Evolutionary conservation across 2,329 filamentous ascomycete species (phyloP), one percentile per base, ranked within the genome.

Genomic region (Calycina marina): DNA sequence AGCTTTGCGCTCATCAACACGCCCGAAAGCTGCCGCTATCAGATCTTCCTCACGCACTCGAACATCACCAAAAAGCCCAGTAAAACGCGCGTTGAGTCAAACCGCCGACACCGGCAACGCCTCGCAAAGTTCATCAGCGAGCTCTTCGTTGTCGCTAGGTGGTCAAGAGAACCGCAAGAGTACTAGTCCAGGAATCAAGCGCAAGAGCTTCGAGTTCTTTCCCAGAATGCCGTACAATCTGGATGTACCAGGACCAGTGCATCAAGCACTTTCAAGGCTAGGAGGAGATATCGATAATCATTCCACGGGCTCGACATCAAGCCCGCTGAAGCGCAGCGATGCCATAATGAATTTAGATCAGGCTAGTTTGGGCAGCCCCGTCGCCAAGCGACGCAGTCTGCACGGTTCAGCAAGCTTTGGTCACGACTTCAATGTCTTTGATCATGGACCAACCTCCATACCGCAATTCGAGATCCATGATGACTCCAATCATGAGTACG

Each of bases 241-340:
- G 18, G 72, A 76, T 47, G 56, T 66, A 26, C 61, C 66, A 3
- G 66, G 63, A 18, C 61, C 67, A 14, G 62, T 66, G 3, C 63
- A 67, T 40, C 58, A 62, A 38, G 56, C 60, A 10, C 55, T 67
- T 18, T 55, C 68, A 26, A 66, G 66, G 41, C 53, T 69, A n/a
- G 44, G 47, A 18, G 50, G 63, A 11, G 68, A 72, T 31, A 53
- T 53, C 12, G 49, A 53, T 31, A 30, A 28, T 22, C 59, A 60
- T 31, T 57, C 63, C 28, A 58, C 63, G 30, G 62, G 69, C 12
- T 62, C 69, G 13, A 72, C 74, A 39, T 75, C 78, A 4, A 93
- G 88, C 52, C 86, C 88, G 4, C 61, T 96, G 45, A 94, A 96
- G 65, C 76, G 90, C 46, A 88, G 79, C 50, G 88, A 96, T 59